Conservation (phyloP, 108 stramenopile species). For the Schizochytrium sp. region DNA sequence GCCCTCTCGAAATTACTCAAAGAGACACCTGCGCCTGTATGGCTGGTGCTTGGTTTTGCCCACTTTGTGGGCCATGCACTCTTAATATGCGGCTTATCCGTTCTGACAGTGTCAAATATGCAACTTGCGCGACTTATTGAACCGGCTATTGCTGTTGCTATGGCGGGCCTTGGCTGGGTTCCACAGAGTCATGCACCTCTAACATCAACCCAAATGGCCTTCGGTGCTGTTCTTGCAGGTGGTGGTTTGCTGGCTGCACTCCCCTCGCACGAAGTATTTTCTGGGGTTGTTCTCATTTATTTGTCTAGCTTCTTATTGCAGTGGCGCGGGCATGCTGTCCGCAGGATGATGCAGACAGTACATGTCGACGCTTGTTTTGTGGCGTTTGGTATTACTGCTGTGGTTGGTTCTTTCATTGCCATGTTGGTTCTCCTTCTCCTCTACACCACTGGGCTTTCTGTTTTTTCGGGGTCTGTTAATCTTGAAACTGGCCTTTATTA, state of each 20-base stretch:
- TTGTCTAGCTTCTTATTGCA: not conserved
- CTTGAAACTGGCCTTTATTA: conserved; percentile 15
- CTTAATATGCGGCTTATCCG: not conserved
- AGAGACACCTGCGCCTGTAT: not conserved
- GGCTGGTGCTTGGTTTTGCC: conserved; percentile 3
- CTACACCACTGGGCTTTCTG: not conserved
- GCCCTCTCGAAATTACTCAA: not conserved
- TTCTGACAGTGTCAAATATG: not conserved
- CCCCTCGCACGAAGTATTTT: not conserved
- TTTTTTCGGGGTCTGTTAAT: conserved; percentile 2
- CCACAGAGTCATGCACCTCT: not conserved
- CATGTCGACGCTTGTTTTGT: not conserved
- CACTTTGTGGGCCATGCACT: not conserved
- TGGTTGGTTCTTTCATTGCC: not conserved
- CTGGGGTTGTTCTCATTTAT: not conserved
- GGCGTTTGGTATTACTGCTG: not conserved
- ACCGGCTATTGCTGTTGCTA: not conserved
- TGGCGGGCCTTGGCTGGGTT: conserved; percentile 18
- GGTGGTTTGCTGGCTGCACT: not conserved
- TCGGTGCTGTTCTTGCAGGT: not conserved
- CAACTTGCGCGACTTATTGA: not conserved
- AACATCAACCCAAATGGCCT: not conserved
- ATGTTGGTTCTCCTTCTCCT: not conserved
- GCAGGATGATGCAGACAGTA: conserved; percentile 11
- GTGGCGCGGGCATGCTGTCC: not conserved